Conservation (phyloP, 2,329 filamentous ascomycete genomes). For the Alternaria triticina region DNA sequence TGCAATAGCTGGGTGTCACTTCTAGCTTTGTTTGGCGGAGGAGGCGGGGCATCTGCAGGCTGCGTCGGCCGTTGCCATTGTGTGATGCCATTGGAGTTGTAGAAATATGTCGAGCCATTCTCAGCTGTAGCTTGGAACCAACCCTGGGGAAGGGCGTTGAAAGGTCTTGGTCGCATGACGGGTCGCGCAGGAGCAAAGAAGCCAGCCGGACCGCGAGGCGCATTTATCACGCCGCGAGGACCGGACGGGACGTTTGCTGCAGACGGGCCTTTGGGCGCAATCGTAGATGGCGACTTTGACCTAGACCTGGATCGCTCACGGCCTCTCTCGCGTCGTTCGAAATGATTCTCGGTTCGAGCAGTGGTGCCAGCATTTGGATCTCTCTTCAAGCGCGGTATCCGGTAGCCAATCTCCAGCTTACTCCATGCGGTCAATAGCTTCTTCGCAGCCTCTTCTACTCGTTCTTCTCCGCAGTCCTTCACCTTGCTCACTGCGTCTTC, state of each 20-base stretch:
- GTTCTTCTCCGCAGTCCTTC: conserved; percentile 70
- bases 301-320: conserved; percentile 58
- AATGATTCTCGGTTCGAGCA: conserved; percentile 59
- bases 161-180: conserved; percentile 59
- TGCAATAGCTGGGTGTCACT: conserved; percentile 78
- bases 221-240: conserved; percentile 57
- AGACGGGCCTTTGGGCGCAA: conserved; percentile 48
- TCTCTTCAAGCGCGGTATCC: conserved; percentile 88
- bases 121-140: conserved; percentile 78
- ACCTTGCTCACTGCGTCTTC: conserved; percentile 79
- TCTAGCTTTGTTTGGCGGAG: conserved; percentile 66
- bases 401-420: conserved; percentile 86
- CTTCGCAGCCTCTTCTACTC: conserved; percentile 74
- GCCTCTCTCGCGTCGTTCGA: conserved; percentile 61
- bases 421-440: conserved; percentile 83
- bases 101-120: conserved; percentile 82
- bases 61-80: conserved; percentile 82
- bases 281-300: conserved; percentile 53
- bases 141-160: conserved; percentile 72
- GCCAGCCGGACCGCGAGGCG: conserved; percentile 60
- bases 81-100: conserved; percentile 73
- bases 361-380: conserved; percentile 66
- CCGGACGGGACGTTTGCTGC: conserved; percentile 51
- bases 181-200: conserved; percentile 61
- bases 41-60: conserved; percentile 66